Base-by-base conservation (phyloP, 768 basidiomycete species). In the Suillus hirtellus region DNA sequence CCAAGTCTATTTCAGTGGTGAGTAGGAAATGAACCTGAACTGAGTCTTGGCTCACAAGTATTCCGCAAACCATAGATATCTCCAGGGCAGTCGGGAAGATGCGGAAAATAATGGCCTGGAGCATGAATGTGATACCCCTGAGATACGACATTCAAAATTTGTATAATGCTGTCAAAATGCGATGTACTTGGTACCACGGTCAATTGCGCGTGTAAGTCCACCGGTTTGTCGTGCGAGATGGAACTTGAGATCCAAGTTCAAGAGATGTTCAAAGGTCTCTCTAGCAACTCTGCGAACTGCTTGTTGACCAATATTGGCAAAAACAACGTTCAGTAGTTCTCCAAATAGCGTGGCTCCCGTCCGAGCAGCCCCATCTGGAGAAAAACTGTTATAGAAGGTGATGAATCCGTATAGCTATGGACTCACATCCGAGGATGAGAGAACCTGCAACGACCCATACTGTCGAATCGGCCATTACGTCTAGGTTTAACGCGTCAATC, bases 61-160 rank as follows among this genome's bases (percentile, higher is more conserved):
- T 99, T 58, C 96, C 96, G 78, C 96, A 99, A 49, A 99, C 97
- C 82, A 99, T 89, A 3, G 89, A 85, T 66, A 99, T 97, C 74
- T 99, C 97, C 59, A 99, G 78, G 1, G 96, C 97, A 0, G 97
- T 99, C 0, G 97, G 97, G 0, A 90, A 90, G 53, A 99, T 93
- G 19, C 97, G 91, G 73, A 99, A 99, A 9, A 99, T 82, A 46
- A 99, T 87, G 1, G 96, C 92, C 65, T 93, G 93, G 5, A 99
- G 78, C 31, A 99, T 84, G 76, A 99, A 99, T 0, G 95, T 93
- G 64, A 99, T 99, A 43, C 97, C 97, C 76, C 95, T 98, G 69
- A 35, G 1, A 53, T 56, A 19, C 42, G 49, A 1, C 12, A 66
- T 24, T 47, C 31, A 31, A 58, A 24, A 2, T 17, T 54, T 21